These are phyloP conservation scores for Fusarium anthophilum DNA, from an alignment of 2,329 filamentous ascomycete genomes.

Conservation along the genomic window DNA sequence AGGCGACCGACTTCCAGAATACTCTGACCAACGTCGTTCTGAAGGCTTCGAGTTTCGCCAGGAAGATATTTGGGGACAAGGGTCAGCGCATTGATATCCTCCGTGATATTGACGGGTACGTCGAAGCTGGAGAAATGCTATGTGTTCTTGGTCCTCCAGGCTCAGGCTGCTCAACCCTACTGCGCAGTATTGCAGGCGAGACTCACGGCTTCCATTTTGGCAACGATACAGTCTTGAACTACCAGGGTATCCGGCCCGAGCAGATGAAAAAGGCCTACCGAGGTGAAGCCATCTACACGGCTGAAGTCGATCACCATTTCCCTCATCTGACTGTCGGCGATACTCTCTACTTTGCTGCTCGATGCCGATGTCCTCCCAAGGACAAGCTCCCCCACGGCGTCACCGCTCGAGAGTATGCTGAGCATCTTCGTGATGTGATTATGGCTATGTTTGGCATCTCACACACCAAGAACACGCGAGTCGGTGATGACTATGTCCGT, in stretches of 20 bases:
- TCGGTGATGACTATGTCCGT: constrained; percentile 75
- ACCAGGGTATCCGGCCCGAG: constrained; percentile 69
- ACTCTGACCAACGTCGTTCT: constrained; percentile 67
- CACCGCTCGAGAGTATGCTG: constrained; percentile 59
- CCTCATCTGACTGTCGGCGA: constrained; percentile 78
- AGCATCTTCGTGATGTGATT: constrained; percentile 71
- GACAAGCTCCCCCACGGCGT: constrained; percentile 66
- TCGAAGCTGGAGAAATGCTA: constrained; percentile 75
- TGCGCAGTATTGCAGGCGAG: constrained; percentile 83
- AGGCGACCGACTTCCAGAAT: constrained; percentile 73
- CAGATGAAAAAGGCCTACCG: constrained; percentile 79
- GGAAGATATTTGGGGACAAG: constrained; percentile 60
- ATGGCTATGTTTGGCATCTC: constrained; percentile 77
- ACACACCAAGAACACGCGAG: constrained; percentile 73
- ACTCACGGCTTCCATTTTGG: constrained; percentile 79
- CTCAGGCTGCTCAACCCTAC: constrained; percentile 78
- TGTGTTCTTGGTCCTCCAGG: constrained; percentile 75
- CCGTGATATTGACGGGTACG: constrained; percentile 69
- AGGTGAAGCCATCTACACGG: constrained; percentile 84
- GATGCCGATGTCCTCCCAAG: constrained; percentile 64
- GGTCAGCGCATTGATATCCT: constrained; percentile 71
- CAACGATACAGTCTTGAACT: constrained; percentile 75
- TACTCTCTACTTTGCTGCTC: constrained; percentile 77
- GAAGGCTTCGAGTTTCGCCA: constrained; percentile 52
- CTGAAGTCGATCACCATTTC: constrained; percentile 82